Evolutionary conservation across 2,329 filamentous ascomycete species (phyloP), one percentile per base, ranked within the genome.

Genomic region (Aspergillus thermomutatus): DNA sequence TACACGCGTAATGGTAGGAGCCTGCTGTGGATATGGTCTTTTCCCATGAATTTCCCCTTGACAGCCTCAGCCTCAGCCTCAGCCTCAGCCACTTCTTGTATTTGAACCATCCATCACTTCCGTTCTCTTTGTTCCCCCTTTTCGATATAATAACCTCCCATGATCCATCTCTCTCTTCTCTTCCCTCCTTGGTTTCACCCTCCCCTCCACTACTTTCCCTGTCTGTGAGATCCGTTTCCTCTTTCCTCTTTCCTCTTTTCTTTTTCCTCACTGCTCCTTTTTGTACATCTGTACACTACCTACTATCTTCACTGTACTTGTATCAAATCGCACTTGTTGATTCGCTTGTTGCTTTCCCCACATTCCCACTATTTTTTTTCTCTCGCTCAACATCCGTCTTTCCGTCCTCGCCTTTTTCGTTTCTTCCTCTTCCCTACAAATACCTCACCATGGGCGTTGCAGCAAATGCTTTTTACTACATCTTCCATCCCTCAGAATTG

Each of bases 401-500:
- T 26, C 43, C 43, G 43, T 26, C 43, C 43, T 46, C 43, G 9
- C 43, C 43, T 60, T 62, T 51, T 54, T 45, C 50, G 48, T 60
- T 50, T 60, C 54, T 56, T 56, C 50, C 53, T 60, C 57, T 51
- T 55, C 58, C 49, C 54, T 65, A 50, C 43, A 31, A 31, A 49
- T 47, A 21, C 46, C n/a, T 56, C 70, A 72, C 49, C 49, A 78
- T 78, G 76, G 72, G 72, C 63, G 61, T 71, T 64, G 65, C 77
- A 55, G 70, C 75, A 55, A 80, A 85, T 65, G 74, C 86, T 58
- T 70, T 90, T 61, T 94, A 93, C 79, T 90, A 87, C 68, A 75
- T 87, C 57, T 78, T 90, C 63, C 92, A 95, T 76, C 89, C 90
- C 37, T 82, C 82, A 64, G 83, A 96, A 79, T 79, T 96, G 72